Evolutionary conservation across 768 basidiomycete species (phyloP).

Genomic region (Rhodotorula toruloides): DNA sequence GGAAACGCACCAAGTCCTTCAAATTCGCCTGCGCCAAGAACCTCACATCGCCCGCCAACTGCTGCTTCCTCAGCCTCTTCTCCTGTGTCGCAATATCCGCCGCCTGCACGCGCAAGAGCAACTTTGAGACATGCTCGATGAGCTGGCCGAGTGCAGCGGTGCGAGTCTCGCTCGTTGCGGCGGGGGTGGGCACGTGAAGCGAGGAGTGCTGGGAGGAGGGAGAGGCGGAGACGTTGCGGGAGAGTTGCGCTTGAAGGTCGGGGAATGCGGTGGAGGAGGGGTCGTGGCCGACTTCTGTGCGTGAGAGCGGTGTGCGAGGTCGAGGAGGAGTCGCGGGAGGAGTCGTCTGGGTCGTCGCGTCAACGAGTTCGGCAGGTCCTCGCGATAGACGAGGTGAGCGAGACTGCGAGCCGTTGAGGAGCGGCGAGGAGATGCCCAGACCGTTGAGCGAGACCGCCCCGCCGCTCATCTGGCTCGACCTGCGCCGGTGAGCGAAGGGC

Average conservation of each 20-base stretch:
- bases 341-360: background rate
- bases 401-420: background rate
- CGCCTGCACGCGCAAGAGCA: conserved; percentile 62
- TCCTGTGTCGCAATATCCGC: conserved; percentile 84
- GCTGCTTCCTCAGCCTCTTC: conserved; percentile 82
- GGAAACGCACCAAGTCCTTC: conserved; percentile 57
- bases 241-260: conserved; percentile 5
- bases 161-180: conserved; percentile 8
- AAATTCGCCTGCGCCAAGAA: conserved; percentile 81
- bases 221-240: background rate
- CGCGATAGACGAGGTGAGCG: background rate
- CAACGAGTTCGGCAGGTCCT: background rate
- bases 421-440: background rate
- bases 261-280: background rate
- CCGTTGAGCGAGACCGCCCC: conserved; percentile 1
- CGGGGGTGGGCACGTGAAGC: background rate
- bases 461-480: conserved; percentile 10
- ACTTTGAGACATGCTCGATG: conserved; percentile 54
- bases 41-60: conserved; percentile 71
- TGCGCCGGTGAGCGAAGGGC: conserved; percentile 4
- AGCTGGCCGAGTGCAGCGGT: conserved; percentile 46
- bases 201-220: background rate
- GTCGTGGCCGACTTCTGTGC: too few relatives aligned
- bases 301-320: too few relatives aligned
- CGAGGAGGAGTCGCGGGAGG: background rate